Evolutionary conservation across 164 flowering plant genomes (phyloP), one percentile per base, ranked within the genome.

Genomic region (Cinnamomum micranthum): DNA sequence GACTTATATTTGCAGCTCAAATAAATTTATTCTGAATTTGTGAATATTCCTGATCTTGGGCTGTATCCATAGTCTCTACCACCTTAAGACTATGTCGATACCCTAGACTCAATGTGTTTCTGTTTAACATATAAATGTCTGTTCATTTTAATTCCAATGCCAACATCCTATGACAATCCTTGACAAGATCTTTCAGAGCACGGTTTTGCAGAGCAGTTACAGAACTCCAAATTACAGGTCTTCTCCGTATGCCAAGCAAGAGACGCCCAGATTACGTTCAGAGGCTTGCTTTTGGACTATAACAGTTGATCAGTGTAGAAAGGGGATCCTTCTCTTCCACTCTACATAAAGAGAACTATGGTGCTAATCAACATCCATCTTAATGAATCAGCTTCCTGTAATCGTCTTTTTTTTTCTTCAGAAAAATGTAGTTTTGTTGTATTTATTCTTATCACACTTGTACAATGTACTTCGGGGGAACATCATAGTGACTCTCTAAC

Each of bases 221-320:
- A 22, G 99, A 96, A 77, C 95, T 96, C 25, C 98, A 94, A 83
- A 85, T 96, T 55, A 84, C 94, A 23, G 98, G 99, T 25, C 84
- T 96, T 41, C 79, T 94, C 67, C 84, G 97, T 69, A 90, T 94
- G 97, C 97, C 98, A 0, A 90, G 90, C 81, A 94, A 89, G 86
- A 88, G 97, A 75, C 94, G 97, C 20, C 97, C 94, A 35, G 97
- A 96, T 86, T 92, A 74, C 75, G 89, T 94, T 62, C 97, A 96
- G 79, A 88, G 98, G 82, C 88, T 94, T 75, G 98, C 94, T n/a
- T 92, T 94, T 78, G 99, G 98, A 72, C 72, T 83, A 15, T 83
- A 80, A 55, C 63, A 65, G 23, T n/a, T 59, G 10, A 27, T 6
- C 9, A 10, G 7, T 15, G 22, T 14, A 17, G 27, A 68, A 63